Conservation (phyloP, 306 rosid species). For the Cucurbita argyrosperma region DNA sequence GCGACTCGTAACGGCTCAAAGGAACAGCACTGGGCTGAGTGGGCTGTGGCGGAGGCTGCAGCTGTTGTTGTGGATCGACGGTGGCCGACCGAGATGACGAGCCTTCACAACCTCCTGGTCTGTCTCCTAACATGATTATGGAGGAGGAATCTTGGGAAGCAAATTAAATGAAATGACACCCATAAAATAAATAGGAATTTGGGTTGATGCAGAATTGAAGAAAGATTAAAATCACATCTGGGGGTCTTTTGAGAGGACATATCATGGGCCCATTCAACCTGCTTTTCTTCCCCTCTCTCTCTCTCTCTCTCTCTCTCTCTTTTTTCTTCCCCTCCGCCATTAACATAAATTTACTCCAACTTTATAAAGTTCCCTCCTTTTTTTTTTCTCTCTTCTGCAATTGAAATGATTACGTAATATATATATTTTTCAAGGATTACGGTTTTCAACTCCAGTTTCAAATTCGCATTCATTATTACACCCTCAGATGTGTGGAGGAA, state of each 20-base stretch:
- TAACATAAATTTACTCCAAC: neutral
- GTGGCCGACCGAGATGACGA: slow-evolving; percentile 13
- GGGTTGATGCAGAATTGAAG: slow-evolving; percentile 33
- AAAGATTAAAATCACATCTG: slow-evolving; percentile 69
- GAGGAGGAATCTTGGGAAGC: slow-evolving; percentile 10
- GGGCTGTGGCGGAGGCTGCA: neutral
- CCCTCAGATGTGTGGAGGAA: neutral
- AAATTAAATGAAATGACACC: slow-evolving; percentile 2
- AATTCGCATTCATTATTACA: neutral
- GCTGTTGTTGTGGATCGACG: slow-evolving; percentile 12
- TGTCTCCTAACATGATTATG: slow-evolving; percentile 29
- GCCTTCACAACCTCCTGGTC: slow-evolving; percentile 28
- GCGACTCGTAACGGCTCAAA: slow-evolving; percentile 73
- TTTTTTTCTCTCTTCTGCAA: neutral
- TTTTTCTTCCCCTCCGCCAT: neutral
- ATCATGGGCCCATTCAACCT: slow-evolving; percentile 49
- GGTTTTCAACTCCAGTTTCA: neutral
- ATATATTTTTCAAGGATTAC: neutral
- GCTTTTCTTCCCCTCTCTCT: slow-evolving; percentile 22
- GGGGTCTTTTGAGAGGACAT: slow-evolving; percentile 66
- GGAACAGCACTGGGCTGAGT: slow-evolving; percentile 13
- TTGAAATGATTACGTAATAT: neutral
- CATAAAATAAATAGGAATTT: slow-evolving; percentile 5
- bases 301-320: no score
- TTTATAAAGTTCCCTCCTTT: neutral